Evolutionary conservation across 306 rosid genomes (phyloP).

Genomic region (Senna tora): DNA sequence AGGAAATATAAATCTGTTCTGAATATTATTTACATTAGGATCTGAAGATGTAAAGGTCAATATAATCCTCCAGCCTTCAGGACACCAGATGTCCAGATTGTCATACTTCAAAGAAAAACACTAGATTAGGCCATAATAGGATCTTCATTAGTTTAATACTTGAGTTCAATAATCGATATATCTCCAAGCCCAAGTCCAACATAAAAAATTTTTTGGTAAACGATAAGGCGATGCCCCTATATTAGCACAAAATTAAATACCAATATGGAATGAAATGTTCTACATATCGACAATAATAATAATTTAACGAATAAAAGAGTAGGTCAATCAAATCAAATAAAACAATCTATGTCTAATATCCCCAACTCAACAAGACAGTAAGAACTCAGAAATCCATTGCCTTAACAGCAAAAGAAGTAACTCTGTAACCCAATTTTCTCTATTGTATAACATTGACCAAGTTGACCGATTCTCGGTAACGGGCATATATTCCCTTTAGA

Average conservation of each 20-base stretch:
- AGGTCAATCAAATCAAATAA: slow-evolving; percentile 5
- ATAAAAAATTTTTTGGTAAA: slow-evolving; percentile 21
- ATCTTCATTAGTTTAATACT: slow-evolving; percentile 3
- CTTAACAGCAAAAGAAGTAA: slow-evolving; percentile 4
- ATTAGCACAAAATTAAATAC: slow-evolving; percentile 22
- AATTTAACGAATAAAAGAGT: background rate
- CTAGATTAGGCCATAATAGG: background rate
- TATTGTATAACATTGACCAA: slow-evolving; percentile 8
- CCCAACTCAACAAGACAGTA: background rate
- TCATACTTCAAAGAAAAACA: background rate
- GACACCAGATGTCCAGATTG: background rate
- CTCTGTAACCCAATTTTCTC: slow-evolving; percentile 16
- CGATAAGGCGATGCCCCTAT: background rate
- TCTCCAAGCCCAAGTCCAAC: slow-evolving; percentile 29
- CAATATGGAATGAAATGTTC: slow-evolving; percentile 4
- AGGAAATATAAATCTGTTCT: slow-evolving; percentile 21
- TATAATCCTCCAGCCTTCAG: background rate
- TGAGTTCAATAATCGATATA: slow-evolving; percentile 24
- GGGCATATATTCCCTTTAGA: background rate
- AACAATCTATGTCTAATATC: slow-evolving; percentile 17
- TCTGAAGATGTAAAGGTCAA: background rate
- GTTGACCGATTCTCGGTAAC: slow-evolving; percentile 37
- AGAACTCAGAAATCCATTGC: slow-evolving; percentile 6
- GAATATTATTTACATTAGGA: background rate
- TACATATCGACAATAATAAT: background rate